A percentile compares a stretch with the other conserved stretches of the same genome.
Conservation (phyloP, 2,329 filamentous ascomycete species). For the Epichloe typhina region DNA sequence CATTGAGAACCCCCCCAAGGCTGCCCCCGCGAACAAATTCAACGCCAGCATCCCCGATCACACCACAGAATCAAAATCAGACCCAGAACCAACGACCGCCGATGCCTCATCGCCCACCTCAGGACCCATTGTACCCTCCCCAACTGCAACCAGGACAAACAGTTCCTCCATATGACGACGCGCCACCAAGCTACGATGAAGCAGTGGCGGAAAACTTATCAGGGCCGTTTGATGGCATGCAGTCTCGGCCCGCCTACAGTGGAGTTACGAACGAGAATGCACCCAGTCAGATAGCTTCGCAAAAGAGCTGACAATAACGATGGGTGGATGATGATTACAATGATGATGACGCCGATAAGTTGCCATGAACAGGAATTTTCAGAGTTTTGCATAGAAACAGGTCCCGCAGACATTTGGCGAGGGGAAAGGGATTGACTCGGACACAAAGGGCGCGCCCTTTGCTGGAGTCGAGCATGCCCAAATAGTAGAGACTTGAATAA, state of each 20-base stretch:
- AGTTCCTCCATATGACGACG: conserved; percentile 48
- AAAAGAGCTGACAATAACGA: conserved; percentile 21
- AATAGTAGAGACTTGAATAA: neutral
- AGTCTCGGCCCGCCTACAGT: conserved; percentile 53
- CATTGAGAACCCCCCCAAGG: conserved; percentile 21
- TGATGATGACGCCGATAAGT: neutral
- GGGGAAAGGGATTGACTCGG: neutral
- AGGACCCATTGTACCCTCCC: conserved; percentile 45
- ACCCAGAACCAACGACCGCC: conserved; percentile 5
- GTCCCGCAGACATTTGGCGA: neutral
- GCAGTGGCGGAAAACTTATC: conserved; percentile 66
- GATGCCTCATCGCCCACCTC: conserved; percentile 16
- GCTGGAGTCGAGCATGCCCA: neutral
- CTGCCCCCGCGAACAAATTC: conserved; percentile 23
- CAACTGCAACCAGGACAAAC: conserved; percentile 34
- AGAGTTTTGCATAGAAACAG: too few relatives aligned
- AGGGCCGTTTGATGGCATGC: conserved; percentile 51
- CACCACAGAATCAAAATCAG: conserved; percentile 9
- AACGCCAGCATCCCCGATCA: conserved; percentile 8
- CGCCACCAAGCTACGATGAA: conserved; percentile 92
- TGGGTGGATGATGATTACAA: conserved; percentile 4
- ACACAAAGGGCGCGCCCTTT: neutral
- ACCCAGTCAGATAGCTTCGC: conserved; percentile 34
- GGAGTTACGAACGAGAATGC: conserved; percentile 49
- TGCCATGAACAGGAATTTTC: neutral